Evolutionary conservation across 257 asterid genomes (phyloP).

Genomic region (Rauvolfia tetraphylla): DNA sequence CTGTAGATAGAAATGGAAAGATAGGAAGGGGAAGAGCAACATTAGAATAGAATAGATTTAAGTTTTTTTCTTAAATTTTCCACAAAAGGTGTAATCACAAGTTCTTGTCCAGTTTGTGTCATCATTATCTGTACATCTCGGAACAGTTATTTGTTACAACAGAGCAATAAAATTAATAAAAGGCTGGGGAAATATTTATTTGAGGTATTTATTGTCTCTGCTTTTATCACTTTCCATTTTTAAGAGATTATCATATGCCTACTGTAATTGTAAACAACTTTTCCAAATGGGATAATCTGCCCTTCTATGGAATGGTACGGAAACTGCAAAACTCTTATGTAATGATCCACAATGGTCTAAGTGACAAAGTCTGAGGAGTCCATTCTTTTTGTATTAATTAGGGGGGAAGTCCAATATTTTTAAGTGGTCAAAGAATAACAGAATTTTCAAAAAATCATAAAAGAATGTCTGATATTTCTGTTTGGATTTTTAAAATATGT

Average conservation of each 20-base stretch:
- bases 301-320: neutral
- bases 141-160: conserved; percentile 22
- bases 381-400: too few relatives aligned
- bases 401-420: neutral
- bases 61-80: neutral
- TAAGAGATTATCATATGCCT: too few relatives aligned
- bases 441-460: neutral
- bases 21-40: conserved; percentile 22
- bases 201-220: neutral
- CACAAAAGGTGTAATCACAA: conserved; percentile 18
- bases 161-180: conserved; percentile 10
- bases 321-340: neutral
- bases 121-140: conserved; percentile 28
- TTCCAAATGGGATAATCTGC: neutral
- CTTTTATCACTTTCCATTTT: neutral
- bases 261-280: neutral
- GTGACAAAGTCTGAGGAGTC: neutral
- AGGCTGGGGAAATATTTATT: neutral
- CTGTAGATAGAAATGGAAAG: conserved; percentile 35
- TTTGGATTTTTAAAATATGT: too few relatives aligned
- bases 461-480: too few relatives aligned
- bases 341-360: neutral
- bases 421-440: neutral
- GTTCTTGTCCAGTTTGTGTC: conserved; percentile 16
- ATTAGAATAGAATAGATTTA: conserved; percentile 12